Base-by-base conservation (phyloP, 768 basidiomycete species). In the Tylopilus vinaceipallidus region DNA sequence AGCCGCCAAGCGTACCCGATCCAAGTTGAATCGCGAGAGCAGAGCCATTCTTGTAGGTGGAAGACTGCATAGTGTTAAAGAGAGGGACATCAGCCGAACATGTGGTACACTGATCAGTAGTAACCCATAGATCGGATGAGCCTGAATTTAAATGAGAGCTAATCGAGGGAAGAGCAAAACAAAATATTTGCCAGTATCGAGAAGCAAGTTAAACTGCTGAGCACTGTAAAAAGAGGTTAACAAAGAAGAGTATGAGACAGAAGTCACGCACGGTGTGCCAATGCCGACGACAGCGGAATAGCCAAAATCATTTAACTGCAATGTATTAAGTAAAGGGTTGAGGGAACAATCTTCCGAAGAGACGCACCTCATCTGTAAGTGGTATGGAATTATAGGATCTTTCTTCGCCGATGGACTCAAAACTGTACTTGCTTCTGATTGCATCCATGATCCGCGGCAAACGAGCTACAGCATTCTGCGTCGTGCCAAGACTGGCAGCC, bases 51-150 rank as follows among this genome's bases (percentile, higher is more conserved):
- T 70, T 60, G 47, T 74, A 61, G 9, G 77, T 57, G 0, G 71
- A 68, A 0, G 84, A 85, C 30, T 61, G 53, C 3, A 70, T 26
- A 0, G 73, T 27, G 46, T 80, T 62, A 58, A 80, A 86, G 34
- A 73, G 29, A 0, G 81, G 78, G 0, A 76, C 71, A 17, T 45
- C 47, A 0, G 47, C 3, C 13, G 54, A 49, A 55, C 86, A 89
- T 46, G 50, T 54, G 11, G 6, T 17, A 60, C 81, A 92, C 20
- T 60, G 41, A 0, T 69, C 64, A 14, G 76, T 74, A 0, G 86
- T 84, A 7, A 99, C 77, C 95, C 94, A 99, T 5, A 98, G 73
- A 68, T 98, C 95, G 19, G 83, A 83, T 0, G 88, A 91, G 11
- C 65, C 65, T 65, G 19, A 14, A 19, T 6, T 9, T 1, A 2